Evolutionary conservation across 2,329 filamentous ascomycete species (phyloP).

Genomic region (Periconia digitata): DNA sequence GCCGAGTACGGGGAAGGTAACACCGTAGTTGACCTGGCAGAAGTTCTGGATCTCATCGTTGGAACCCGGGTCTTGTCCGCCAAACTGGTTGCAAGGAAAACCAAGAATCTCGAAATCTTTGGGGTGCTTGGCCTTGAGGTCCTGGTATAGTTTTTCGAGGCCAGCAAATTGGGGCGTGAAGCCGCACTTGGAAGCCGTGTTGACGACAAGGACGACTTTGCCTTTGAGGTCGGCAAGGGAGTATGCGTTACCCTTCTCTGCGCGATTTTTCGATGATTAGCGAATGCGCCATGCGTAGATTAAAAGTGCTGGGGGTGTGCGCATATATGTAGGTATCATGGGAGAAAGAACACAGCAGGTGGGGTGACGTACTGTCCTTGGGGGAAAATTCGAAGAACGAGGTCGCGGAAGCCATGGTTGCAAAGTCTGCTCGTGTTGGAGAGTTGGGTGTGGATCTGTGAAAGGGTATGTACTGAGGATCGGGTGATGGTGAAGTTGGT

Average conservation of each 20-base stretch:
- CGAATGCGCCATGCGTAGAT: background rate
- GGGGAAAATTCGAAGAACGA: conserved; percentile 83
- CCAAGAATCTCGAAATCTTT: conserved; percentile 85
- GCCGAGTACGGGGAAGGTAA: conserved; percentile 85
- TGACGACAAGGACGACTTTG: conserved; percentile 95
- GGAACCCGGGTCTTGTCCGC: conserved; percentile 79
- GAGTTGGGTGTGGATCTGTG: background rate
- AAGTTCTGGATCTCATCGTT: conserved; percentile 65
- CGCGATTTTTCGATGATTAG: background rate
- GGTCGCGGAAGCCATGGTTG: conserved; percentile 67
- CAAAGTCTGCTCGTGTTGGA: conserved; percentile 6
- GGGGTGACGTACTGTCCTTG: conserved; percentile 68
- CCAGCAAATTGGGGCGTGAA: conserved; percentile 95
- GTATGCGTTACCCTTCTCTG: conserved; percentile 74
- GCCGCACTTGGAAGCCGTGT: conserved; percentile 98
- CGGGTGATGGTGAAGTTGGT: background rate
- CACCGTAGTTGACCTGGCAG: conserved; percentile 93
- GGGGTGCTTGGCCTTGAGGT: conserved; percentile 66
- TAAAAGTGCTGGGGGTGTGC: background rate
- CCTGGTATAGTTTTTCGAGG: conserved; percentile 87
- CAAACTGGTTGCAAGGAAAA: conserved; percentile 99
- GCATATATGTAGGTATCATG: background rate
- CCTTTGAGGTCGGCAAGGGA: conserved; percentile 72
- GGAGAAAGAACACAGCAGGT: background rate
- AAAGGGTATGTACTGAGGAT: background rate